Conservation (phyloP, 192 early-diverging fungal species). For the Phlyctochytrium bullatum region DNA sequence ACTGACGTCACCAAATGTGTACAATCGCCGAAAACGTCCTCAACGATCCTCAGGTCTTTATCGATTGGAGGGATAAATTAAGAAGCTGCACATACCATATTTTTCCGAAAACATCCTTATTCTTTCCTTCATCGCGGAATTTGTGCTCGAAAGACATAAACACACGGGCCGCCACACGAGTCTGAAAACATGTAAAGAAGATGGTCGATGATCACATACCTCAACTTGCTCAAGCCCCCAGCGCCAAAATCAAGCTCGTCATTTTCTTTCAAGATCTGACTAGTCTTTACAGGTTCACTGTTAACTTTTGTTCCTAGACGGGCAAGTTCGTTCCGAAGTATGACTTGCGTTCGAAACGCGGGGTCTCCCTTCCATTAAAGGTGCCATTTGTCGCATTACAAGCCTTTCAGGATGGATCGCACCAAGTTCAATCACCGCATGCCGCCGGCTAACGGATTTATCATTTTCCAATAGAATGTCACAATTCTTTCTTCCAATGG, state of each 20-base stretch:
- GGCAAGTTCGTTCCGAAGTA: neutral
- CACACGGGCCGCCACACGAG: neutral
- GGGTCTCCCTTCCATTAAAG: neutral
- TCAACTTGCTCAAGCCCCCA: neutral
- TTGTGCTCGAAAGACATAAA: conserved; percentile 13
- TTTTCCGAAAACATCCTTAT: neutral
- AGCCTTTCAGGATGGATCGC: neutral
- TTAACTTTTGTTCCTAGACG: neutral
- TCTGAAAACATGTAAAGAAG: neutral
- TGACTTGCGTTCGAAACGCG: neutral
- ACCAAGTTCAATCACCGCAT: conserved; percentile 3
- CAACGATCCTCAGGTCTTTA: neutral
- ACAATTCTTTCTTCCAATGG: conserved; percentile 1
- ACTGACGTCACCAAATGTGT: conserved; percentile 16
- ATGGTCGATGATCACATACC: neutral
- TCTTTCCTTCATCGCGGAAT: neutral
- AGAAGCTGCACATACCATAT: neutral
- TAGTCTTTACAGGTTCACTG: neutral
- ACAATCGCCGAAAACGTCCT: conserved; percentile 1
- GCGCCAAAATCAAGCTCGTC: neutral
- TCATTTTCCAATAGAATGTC: conserved; percentile 15
- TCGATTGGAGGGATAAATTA: neutral
- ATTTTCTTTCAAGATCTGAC: neutral
- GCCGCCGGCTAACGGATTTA: conserved; percentile 11
- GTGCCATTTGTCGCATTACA: neutral